Conservation (phyloP, 495 filamentous ascomycete species). For the Penicillium ucsense region DNA sequence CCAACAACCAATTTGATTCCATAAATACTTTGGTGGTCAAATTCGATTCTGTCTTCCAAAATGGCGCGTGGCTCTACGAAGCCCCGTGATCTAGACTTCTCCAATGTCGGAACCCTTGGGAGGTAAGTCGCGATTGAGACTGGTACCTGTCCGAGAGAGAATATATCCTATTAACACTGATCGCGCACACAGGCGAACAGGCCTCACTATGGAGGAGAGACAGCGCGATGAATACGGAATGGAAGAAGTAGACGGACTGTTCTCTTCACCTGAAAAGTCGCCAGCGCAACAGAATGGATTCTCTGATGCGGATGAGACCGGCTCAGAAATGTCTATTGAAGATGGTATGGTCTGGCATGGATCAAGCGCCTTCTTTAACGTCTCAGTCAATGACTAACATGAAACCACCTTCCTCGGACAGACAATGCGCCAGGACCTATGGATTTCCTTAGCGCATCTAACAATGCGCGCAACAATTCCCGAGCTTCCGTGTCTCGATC, state of each 20-base stretch:
- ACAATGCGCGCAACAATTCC: conserved; percentile 20
- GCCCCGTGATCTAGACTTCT: conserved; percentile 50
- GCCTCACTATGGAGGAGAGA: conserved; percentile 71
- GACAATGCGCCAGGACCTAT: conserved; percentile 34
- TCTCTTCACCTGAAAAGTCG: conserved; percentile 74
- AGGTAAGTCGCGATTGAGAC: conserved; percentile 34
- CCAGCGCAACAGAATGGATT: conserved; percentile 32
- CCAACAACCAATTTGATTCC: background rate
- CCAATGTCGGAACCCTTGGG: conserved; percentile 54
- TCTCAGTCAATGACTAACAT: conserved; percentile 4
- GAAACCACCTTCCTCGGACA: conserved; percentile 4
- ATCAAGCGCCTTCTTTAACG: background rate
- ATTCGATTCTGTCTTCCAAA: conserved; percentile 4
- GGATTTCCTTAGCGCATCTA: conserved; percentile 29
- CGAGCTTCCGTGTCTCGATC: conserved; percentile 31
- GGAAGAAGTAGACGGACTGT: conserved; percentile 73
- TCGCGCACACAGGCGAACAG: conserved; percentile 55
- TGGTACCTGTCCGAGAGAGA: background rate
- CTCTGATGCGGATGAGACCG: conserved; percentile 14
- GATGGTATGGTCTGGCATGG: conserved; percentile 23
- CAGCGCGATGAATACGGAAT: conserved; percentile 86
- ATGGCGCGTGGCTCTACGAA: conserved; percentile 42
- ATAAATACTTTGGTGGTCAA: background rate
- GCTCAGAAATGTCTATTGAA: conserved; percentile 42
- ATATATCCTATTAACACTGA: conserved; percentile 5